Conservation (phyloP, 306 rosid genomes). For the Casuarina glauca region DNA sequence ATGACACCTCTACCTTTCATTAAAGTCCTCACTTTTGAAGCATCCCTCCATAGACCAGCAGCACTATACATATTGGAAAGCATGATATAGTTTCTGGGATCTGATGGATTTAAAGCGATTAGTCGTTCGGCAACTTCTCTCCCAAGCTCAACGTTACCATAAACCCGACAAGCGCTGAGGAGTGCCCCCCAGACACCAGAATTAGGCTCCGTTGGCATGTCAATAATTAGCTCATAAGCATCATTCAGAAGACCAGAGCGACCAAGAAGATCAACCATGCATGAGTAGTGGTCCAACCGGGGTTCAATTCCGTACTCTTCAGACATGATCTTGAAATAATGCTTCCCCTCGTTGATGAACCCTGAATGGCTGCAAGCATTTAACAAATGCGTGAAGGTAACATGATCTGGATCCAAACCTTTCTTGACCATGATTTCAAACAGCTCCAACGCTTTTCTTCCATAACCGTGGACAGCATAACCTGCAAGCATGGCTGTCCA, state of each 20-base stretch:
- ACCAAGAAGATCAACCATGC: slow-evolving; percentile 89
- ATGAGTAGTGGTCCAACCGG: slow-evolving; percentile 72
- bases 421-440: slow-evolving; percentile 46
- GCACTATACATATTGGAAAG: slow-evolving; percentile 68
- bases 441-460: slow-evolving; percentile 56
- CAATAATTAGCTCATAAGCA: slow-evolving; percentile 55
- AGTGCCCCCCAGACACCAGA: slow-evolving; percentile 85
- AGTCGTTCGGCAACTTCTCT: slow-evolving; percentile 66
- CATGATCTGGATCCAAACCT: slow-evolving; percentile 73
- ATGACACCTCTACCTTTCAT: slow-evolving; percentile 58
- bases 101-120: slow-evolving; percentile 55
- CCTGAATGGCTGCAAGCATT: slow-evolving; percentile 90
- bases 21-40: slow-evolving; percentile 59
- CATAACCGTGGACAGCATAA: slow-evolving; percentile 62
- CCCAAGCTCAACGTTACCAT: slow-evolving; percentile 56
- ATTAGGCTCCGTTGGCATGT: slow-evolving; percentile 71
- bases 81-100: slow-evolving; percentile 71
- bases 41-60: slow-evolving; percentile 66
- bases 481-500: slow-evolving; percentile 83
- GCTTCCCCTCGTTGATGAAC: slow-evolving; percentile 58
- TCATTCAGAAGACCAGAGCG: slow-evolving; percentile 59
- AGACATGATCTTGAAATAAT: slow-evolving; percentile 58
- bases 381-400: slow-evolving; percentile 74
- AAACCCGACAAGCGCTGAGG: slow-evolving; percentile 70
- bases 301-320: slow-evolving; percentile 55